These are phyloP conservation scores for Zostera marina DNA, from an alignment of 116 monocot species.

Conservation along the genomic window DNA sequence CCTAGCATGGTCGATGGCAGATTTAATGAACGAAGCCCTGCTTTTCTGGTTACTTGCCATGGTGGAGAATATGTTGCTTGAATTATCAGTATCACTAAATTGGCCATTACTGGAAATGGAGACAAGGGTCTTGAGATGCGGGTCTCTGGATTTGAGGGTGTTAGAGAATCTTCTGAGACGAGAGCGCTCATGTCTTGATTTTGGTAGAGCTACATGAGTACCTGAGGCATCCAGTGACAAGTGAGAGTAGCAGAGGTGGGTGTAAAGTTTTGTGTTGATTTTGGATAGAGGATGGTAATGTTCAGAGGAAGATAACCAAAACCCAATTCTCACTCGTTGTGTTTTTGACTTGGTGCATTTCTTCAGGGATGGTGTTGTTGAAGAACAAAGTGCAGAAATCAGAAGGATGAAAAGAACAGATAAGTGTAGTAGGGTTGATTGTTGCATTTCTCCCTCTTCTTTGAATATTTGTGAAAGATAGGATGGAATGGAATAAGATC, in stretches of 20 bases:
- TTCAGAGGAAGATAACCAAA: conserved; percentile 45
- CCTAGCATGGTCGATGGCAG: conserved; percentile 22
- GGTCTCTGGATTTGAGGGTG: conserved; percentile 12
- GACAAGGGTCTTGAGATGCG: conserved; percentile 42
- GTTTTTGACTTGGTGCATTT: background rate
- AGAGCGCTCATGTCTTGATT: conserved; percentile 3
- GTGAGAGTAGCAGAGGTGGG: conserved; percentile 63
- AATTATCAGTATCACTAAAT: background rate
- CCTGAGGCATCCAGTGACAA: conserved; percentile 25
- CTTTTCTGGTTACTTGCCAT: conserved; percentile 6
- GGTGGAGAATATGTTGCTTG: conserved; percentile 2
- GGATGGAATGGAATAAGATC: too few species aligned
- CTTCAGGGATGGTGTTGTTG: conserved; percentile 3
- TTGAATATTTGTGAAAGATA: too few species aligned
- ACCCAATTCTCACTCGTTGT: conserved; percentile 50
- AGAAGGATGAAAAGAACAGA: background rate
- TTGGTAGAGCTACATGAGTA: conserved; percentile 11
- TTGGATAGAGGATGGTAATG: conserved; percentile 32
- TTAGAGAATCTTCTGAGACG: conserved; percentile 12
- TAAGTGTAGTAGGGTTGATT: background rate
- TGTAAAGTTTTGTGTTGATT: conserved; percentile 59
- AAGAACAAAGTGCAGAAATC: conserved; percentile 5
- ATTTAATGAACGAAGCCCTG: conserved; percentile 22
- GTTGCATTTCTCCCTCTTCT: too few species aligned
- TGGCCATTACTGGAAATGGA: conserved; percentile 32